Base-by-base conservation (phyloP, 768 basidiomycete genomes). In the Dendrothele bispora region DNA sequence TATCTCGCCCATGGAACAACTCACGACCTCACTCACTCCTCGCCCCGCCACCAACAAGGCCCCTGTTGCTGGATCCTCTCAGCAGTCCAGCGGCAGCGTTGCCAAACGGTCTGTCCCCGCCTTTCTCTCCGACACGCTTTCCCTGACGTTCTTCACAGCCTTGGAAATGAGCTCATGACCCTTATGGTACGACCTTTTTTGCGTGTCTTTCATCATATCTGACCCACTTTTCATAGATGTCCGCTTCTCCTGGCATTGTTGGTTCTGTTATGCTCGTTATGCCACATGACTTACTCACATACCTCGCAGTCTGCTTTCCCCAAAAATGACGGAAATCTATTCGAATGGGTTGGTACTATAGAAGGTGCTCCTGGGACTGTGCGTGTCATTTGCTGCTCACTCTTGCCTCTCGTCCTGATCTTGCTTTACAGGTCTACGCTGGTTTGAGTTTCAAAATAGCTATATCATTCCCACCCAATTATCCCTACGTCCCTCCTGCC, bases 321-420 rank as follows among this genome's bases (percentile, higher is more conserved):
- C 1, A 91, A 86, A 61, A 83, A 80, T 51, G 91, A 95, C 49
- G 80, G 84, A 10, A 92, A 91, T 65, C 71, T 95, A 12, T 91
- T 91, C 53, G 91, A 93, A 60, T 95, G 92, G 92, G 77, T 82
- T 4, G 92, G 91, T 6, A 91, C 90, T 35, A 88, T 95, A 59
- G 88, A 89, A 59, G 92, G 92, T 0, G 81, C 89, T 1, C 55
- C 79, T 30, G 88, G 79, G 55, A 93, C 91, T 14, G 88, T 88
- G 57, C 43, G 83, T 70, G 15, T 43, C n/a, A n/a, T n/a, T n/a
- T n/a, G n/a, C 24, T 29, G 29, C 46, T 47, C 37, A 48, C 24
- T 25, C 47, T 40, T 36, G 38, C 15, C 29, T 34, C 38, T 41
- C 26, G 39, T 18, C 29, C 6, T 29, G 28, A 34, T 29, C 39